Conservation (phyloP, 2,329 filamentous ascomycete species). For the Paracoccidioides brasiliensis region DNA sequence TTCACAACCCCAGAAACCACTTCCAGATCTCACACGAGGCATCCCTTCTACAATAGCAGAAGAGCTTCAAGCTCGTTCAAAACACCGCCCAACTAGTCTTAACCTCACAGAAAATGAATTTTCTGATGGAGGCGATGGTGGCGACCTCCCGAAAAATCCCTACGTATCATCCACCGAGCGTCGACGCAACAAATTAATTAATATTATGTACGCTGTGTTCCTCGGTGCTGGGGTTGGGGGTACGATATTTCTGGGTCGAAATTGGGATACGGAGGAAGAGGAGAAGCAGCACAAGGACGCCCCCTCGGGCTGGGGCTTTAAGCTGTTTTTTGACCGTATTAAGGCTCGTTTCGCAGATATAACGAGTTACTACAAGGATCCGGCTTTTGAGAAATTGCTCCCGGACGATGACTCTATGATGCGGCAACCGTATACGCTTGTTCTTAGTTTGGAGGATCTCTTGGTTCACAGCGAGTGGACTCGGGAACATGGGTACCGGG, state of each 20-base stretch:
- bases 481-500: conserved; percentile 84
- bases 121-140: conserved; percentile 33
- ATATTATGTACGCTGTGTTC: conserved; percentile 55
- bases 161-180: conserved; percentile 88
- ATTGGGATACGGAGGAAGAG: conserved; percentile 71
- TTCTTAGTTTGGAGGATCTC: conserved; percentile 84
- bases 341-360: conserved; percentile 61
- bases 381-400: conserved; percentile 83
- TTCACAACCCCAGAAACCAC: conserved; percentile 45
- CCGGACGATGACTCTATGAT: conserved; percentile 59
- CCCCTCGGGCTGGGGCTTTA: conserved; percentile 65
- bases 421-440: conserved; percentile 80
- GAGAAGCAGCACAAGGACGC: conserved; percentile 54
- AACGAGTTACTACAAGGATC: conserved; percentile 88
- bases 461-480: conserved; percentile 92
- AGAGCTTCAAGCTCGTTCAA: conserved; percentile 45
- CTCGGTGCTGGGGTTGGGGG: conserved; percentile 44
- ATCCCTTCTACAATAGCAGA: conserved; percentile 82
- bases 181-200: conserved; percentile 61
- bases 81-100: conserved; percentile 24
- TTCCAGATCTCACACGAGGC: conserved; percentile 86
- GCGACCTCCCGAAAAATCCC: conserved; percentile 56
- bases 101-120: conserved; percentile 40
- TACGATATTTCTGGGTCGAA: conserved; percentile 65
- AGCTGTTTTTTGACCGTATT: conserved; percentile 67